Conservation (phyloP, 352 stramenopile species). For the Phytophthora vignae region DNA sequence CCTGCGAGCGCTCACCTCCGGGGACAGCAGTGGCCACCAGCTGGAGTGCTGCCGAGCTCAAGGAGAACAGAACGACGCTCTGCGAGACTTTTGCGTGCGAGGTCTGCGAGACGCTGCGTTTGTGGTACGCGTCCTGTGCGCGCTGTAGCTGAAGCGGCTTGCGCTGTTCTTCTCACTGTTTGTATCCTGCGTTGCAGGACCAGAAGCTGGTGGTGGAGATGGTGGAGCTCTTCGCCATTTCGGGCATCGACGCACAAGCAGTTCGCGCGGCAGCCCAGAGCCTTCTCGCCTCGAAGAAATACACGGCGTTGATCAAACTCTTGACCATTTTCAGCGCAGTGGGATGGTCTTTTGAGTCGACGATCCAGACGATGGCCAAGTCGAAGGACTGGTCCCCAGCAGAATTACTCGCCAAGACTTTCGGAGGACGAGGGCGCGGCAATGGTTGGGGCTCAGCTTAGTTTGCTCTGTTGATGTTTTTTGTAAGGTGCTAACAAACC, state of each 20-base stretch:
- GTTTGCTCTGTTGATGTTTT: neutral
- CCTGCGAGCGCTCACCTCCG: constrained; percentile 46
- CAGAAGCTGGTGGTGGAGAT: constrained; percentile 69
- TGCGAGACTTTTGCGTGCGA: constrained; percentile 42
- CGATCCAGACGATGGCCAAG: constrained; percentile 51
- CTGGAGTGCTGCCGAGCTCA: constrained; percentile 14
- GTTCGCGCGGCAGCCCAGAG: constrained; percentile 30
- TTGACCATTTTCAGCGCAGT: constrained; percentile 42
- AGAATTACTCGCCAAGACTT: constrained; percentile 56
- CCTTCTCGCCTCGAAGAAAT: constrained; percentile 50
- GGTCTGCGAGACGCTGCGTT: constrained; percentile 27
- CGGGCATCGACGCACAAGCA: constrained; percentile 22
- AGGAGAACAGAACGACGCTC: constrained; percentile 29
- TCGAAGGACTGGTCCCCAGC: constrained; percentile 71
- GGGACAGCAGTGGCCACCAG: constrained; percentile 1
- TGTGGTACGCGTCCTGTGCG: constrained; percentile 17
- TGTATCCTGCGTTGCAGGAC: constrained; percentile 33
- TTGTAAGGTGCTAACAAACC: neutral
- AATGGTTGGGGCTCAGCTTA: constrained; percentile 15
- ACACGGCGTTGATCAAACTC: constrained; percentile 62
- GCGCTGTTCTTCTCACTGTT: neutral
- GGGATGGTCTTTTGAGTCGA: constrained; percentile 50
- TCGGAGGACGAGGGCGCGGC: constrained; percentile 28
- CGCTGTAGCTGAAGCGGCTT: neutral
- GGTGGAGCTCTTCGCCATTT: constrained; percentile 57